These are phyloP conservation scores for Termitomyces sp. DNA, from an alignment of 768 basidiomycete genomes.

Conservation along the genomic window DNA sequence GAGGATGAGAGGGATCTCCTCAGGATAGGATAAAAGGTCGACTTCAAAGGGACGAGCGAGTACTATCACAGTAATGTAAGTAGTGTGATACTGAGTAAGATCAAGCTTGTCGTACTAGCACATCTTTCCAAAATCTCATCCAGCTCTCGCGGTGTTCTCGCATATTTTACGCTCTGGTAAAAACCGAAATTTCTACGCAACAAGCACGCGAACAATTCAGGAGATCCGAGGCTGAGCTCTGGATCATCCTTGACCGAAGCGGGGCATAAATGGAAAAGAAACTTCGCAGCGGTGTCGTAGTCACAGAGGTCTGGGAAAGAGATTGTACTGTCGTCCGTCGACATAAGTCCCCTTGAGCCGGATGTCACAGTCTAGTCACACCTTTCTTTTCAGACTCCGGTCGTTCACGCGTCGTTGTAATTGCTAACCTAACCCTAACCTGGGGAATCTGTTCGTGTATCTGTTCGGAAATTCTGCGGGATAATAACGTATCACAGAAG, in stretches of 20 bases:
- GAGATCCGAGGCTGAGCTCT: background rate
- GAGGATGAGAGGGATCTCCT: background rate
- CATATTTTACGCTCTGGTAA: background rate
- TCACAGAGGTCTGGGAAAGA: background rate
- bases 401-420: too few species aligned
- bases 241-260: background rate
- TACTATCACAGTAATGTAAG: background rate
- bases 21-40: background rate
- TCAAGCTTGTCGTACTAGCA: background rate
- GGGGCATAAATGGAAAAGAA: background rate
- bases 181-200: background rate
- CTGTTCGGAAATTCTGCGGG: too few species aligned
- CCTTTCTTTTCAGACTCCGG: too few species aligned
- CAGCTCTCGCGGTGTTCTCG: background rate
- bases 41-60: background rate
- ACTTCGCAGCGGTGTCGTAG: background rate
- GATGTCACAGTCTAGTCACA: too few species aligned
- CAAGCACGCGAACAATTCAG: background rate
- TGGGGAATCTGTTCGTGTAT: too few species aligned
- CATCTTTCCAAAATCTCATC: background rate
- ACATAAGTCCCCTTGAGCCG: too few species aligned
- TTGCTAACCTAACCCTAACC: too few species aligned
- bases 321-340: background rate
- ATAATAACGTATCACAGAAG: too few species aligned
- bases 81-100: background rate